phyloP scores from a whole-genome alignment of 2,329 filamentous ascomycete species.

The Aureobasidium leucospermi region DNA sequence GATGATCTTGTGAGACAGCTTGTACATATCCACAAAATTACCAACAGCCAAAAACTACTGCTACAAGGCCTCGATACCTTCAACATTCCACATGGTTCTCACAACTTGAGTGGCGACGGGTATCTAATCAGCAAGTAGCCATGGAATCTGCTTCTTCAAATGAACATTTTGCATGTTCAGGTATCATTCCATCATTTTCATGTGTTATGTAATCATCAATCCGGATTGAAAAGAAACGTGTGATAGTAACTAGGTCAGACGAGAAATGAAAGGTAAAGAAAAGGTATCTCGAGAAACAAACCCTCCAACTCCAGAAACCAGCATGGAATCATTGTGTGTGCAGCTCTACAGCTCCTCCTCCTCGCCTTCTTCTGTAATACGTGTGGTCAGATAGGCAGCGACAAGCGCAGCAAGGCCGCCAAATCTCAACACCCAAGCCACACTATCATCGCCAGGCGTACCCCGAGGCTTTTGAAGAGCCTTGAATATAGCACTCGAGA shows the following conservation, averaged over 20 bases:
- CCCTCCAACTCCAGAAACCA: neutral
- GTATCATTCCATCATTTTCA: neutral
- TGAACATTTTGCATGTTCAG: neutral
- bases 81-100: too few species aligned
- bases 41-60: too few species aligned
- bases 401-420: slow-evolving; percentile 72
- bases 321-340: neutral
- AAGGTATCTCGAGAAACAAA: neutral
- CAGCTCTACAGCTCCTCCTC: neutral
- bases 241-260: neutral
- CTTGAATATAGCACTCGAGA: slow-evolving; percentile 77
- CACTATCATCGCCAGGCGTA: slow-evolving; percentile 74
- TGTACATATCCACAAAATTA: too few species aligned
- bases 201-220: neutral
- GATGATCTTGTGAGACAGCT: too few species aligned
- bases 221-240: neutral
- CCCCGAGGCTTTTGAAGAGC: slow-evolving; percentile 81
- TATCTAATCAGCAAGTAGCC: neutral
- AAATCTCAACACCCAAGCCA: slow-evolving; percentile 77
- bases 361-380: slow-evolving; percentile 54
- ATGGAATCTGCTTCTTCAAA: neutral
- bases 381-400: slow-evolving; percentile 65
- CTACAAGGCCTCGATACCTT: too few species aligned
- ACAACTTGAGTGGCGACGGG: too few species aligned
- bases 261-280: neutral